Base-by-base conservation (phyloP, 108 stramenopile genomes). In the Nitzschia inconspicua region DNA sequence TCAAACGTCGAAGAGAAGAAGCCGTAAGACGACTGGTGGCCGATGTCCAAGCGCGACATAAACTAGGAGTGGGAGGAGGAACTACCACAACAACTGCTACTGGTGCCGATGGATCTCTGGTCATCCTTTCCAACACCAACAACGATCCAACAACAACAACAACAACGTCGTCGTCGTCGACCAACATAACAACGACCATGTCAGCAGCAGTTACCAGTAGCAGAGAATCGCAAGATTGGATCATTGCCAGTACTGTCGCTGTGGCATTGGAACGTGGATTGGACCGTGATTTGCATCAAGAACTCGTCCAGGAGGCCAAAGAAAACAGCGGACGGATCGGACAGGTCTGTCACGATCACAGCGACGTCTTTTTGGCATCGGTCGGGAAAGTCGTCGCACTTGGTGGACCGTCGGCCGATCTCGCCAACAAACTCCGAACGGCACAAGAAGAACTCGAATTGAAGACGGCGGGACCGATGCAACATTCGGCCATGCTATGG, bases 301-400 rank as follows among this genome's bases (percentile, higher is more conserved):
- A 88, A 46, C 56, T 94, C 18, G 75, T 86, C 1, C 72, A 82
- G 47, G 86, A 88, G 68, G 83, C 75, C 25, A 88, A 88, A 28
- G 85, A 86, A 44, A 83, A 87, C 14, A 47, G 76, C 2, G 66
- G 64, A 0, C 63, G 70, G 3, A 94, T 94, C 50, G 65, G 78
- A 28, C 85, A 85, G 64, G 76, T 94, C 39, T 94, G 92, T 72
- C 92, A 94, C 56, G 92, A 94, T 68, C 86, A 94, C 47, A 80
- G 80, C 18, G 89, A 94, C 47, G 89, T 84, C 29, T 94, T 94
- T 64, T 65, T 94, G 53, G 79, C 76, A 3, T 73, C 70, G 47
- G 93, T 91, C 7, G 85, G 84, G n/a, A 79, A 76, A 48, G 89
- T 94, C 16, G 93, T 90, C 9, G 89, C 85, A 26, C 47, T 94